phyloP scores from a whole-genome alignment of 2,329 filamentous ascomycete species.

The Cordyceps militaris region DNA sequence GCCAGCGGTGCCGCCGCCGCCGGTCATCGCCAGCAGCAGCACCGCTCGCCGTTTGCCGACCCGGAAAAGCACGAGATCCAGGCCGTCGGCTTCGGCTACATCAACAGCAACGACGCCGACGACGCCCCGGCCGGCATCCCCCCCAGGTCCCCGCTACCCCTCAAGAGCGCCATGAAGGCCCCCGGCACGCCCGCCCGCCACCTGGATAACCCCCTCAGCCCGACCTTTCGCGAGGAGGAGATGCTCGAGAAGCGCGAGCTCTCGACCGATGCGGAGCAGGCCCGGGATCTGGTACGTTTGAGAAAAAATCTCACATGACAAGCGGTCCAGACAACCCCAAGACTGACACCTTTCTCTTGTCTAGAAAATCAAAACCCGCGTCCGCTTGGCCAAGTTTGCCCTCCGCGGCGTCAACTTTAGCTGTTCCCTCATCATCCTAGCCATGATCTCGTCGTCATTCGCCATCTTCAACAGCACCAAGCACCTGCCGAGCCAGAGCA shows the following conservation, averaged over 20 bases:
- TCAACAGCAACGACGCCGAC: slow-evolving; percentile 54
- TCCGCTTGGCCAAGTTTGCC: slow-evolving; percentile 88
- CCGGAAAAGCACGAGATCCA: slow-evolving; percentile 61
- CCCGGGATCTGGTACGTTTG: slow-evolving; percentile 70
- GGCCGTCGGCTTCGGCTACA: slow-evolving; percentile 90
- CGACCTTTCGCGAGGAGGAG: slow-evolving; percentile 85
- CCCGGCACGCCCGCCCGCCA: slow-evolving; percentile 73
- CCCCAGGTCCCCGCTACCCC: slow-evolving; percentile 55
- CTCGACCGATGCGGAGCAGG: slow-evolving; percentile 78
- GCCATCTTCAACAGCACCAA: slow-evolving; percentile 88
- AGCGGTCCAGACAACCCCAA: no score
- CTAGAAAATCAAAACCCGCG: slow-evolving; percentile 86
- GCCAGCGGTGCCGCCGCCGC: slow-evolving; percentile 19
- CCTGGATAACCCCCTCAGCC: slow-evolving; percentile 72
- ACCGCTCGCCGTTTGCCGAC: slow-evolving; percentile 51
- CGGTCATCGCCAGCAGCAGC: no score
- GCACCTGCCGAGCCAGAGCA: slow-evolving; percentile 65
- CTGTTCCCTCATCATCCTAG: slow-evolving; percentile 88
- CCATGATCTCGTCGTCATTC: slow-evolving; percentile 84
- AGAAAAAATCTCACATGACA: no score
- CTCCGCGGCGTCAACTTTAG: slow-evolving; percentile 95
- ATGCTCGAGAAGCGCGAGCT: slow-evolving; percentile 78
- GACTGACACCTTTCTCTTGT: no score
- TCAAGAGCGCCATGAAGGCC: slow-evolving; percentile 85
- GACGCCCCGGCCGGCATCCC: slow-evolving; percentile 49